A percentile compares a stretch with the other conserved stretches of the same genome.
phyloP scores from a whole-genome alignment of 1,139 yeast genomes.

The Ogataea hybrid region DNA sequence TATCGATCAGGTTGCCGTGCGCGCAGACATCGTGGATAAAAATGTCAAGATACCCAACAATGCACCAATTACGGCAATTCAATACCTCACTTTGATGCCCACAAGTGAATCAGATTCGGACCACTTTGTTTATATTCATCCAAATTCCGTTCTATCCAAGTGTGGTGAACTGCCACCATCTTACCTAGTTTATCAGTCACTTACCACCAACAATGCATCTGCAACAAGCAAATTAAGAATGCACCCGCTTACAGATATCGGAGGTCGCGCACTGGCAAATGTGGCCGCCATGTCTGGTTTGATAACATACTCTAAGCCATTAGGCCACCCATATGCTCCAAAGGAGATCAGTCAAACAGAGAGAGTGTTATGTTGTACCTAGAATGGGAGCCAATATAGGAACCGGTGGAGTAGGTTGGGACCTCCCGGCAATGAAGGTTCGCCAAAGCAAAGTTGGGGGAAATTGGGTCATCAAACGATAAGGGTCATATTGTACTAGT shows the following conservation, averaged over 20 bases:
- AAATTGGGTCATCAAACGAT: constrained; percentile 49
- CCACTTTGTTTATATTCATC: constrained; percentile 70
- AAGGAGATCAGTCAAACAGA: constrained; percentile 59
- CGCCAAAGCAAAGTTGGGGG: constrained; percentile 64
- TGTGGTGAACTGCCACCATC: constrained; percentile 70
- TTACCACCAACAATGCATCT: constrained; percentile 48
- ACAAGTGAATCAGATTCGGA: constrained; percentile 41
- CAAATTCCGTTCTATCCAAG: constrained; percentile 60
- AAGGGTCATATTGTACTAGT: no score
- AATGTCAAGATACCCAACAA: constrained; percentile 60
- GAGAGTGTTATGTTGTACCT: constrained; percentile 89
- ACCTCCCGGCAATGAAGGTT: constrained; percentile 80
- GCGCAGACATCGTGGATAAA: constrained; percentile 73
- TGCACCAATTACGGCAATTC: constrained; percentile 60
- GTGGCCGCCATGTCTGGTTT: constrained; percentile 72
- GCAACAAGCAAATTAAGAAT: constrained; percentile 53
- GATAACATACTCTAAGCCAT: constrained; percentile 82
- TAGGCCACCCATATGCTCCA: constrained; percentile 89
- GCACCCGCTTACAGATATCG: constrained; percentile 73
- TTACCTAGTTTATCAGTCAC: constrained; percentile 66
- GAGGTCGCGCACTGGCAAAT: constrained; percentile 73
- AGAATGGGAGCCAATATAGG: constrained; percentile 85
- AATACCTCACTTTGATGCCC: constrained; percentile 72
- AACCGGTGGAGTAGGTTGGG: constrained; percentile 90
- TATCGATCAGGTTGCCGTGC: constrained; percentile 82